A percentile compares a stretch with the other conserved stretches of the same genome.
These are phyloP conservation scores for Mycena pura DNA, from an alignment of 768 basidiomycete species.

Conservation along the genomic window DNA sequence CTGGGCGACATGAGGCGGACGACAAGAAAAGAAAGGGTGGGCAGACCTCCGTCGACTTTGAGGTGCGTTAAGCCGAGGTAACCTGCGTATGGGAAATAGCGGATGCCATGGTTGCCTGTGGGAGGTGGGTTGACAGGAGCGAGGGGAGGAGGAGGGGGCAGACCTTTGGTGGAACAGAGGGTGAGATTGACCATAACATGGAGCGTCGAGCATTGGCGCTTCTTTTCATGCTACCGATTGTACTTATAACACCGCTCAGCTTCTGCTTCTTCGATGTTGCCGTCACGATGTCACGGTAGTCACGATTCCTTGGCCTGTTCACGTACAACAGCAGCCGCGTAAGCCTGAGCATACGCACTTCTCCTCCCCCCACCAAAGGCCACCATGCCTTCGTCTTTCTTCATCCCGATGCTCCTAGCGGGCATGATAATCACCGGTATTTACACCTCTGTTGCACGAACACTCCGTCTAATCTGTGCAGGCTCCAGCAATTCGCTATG, in stretches of 20 bases:
- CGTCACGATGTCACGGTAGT: neutral
- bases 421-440: constrained; percentile 92
- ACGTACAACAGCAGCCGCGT: too few species aligned
- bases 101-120: constrained; percentile 67
- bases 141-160: constrained; percentile 5
- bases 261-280: neutral
- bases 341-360: constrained; percentile 9
- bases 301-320: constrained; percentile 5
- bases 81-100: constrained; percentile 78
- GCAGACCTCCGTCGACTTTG: constrained; percentile 77
- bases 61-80: constrained; percentile 84
- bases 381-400: constrained; percentile 73
- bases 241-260: neutral
- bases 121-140: constrained; percentile 21
- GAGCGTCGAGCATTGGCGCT: neutral
- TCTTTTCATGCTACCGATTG: neutral
- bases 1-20: constrained; percentile 41
- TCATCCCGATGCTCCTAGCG: constrained; percentile 79
- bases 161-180: constrained; percentile 68
- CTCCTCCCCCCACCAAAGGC: constrained; percentile 19
- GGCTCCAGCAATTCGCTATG: constrained; percentile 83
- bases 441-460: neutral
- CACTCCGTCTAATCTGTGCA: neutral
- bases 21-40: constrained; percentile 24
- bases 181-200: constrained; percentile 69